These are phyloP conservation scores for Flagelloscypha sp. DNA, from an alignment of 768 basidiomycete species.

Conservation along the genomic window DNA sequence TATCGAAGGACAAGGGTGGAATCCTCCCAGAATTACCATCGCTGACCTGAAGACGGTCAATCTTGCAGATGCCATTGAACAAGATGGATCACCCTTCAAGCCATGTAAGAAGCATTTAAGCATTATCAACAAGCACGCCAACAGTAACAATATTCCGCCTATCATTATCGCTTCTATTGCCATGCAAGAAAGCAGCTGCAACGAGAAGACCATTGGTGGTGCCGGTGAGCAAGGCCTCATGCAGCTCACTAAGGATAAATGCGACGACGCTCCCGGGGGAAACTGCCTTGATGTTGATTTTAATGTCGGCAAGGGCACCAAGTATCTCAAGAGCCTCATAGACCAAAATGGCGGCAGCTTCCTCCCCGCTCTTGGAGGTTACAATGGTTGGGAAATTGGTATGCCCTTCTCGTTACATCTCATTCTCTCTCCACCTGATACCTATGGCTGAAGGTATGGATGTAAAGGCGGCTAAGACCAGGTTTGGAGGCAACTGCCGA, in stretches of 20 bases:
- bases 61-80: constrained; percentile 40
- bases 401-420: constrained; percentile 34
- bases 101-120: constrained; percentile 43
- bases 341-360: constrained; percentile 42
- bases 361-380: constrained; percentile 52
- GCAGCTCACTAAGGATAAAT: constrained; percentile 80
- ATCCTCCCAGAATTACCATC: constrained; percentile 53
- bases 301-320: constrained; percentile 62
- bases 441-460: background rate
- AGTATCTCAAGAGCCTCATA: constrained; percentile 49
- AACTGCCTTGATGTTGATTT: constrained; percentile 43
- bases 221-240: constrained; percentile 82
- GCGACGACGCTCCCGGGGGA: constrained; percentile 41
- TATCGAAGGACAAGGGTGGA: constrained; percentile 56
- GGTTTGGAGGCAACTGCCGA: constrained; percentile 49
- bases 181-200: constrained; percentile 80
- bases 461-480: too few species aligned
- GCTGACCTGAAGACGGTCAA: constrained; percentile 40
- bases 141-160: constrained; percentile 45
- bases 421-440: background rate
- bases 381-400: constrained; percentile 63
- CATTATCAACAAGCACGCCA: constrained; percentile 53
- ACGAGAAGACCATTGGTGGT: constrained; percentile 55
- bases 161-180: constrained; percentile 82
- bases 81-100: constrained; percentile 45